These are phyloP conservation scores for Quercus alba DNA, from an alignment of 306 rosid genomes.

Conservation along the genomic window DNA sequence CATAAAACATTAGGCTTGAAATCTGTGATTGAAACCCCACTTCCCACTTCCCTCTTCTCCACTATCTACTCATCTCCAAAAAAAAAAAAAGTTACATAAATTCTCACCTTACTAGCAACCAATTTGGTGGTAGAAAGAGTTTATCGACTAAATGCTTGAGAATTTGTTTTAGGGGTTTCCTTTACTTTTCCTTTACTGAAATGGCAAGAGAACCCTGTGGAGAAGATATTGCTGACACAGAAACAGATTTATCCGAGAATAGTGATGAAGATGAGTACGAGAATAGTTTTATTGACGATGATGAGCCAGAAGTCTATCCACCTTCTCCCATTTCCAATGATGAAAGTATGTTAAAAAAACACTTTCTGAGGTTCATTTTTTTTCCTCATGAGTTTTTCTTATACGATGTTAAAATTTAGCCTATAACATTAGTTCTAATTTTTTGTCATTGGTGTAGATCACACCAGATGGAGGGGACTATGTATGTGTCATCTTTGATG, in stretches of 20 bases:
- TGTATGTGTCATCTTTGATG: neutral
- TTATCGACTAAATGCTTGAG: no score
- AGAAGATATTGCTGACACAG: slow-evolving; percentile 80
- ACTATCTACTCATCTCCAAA: no score
- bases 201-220: slow-evolving; percentile 75
- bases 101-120: no score
- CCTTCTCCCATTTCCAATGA: slow-evolving; percentile 41
- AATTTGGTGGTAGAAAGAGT: no score
- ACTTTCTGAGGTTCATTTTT: neutral
- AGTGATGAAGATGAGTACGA: slow-evolving; percentile 69
- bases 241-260: slow-evolving; percentile 53
- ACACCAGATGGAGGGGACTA: neutral
- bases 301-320: slow-evolving; percentile 38
- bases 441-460: neutral
- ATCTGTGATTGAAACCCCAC: no score
- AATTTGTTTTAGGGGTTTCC: neutral
- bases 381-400: neutral
- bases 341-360: slow-evolving; percentile 36
- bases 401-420: neutral
- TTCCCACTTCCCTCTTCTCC: no score
- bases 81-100: no score
- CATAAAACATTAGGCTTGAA: neutral
- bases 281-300: slow-evolving; percentile 73
- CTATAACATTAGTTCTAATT: neutral
- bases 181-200: slow-evolving; percentile 37